Percentiles rank a stretch among this genome's conserved stretches.
These are phyloP conservation scores for Phoma sp. DNA, from an alignment of 2,329 filamentous ascomycete species.

Conservation along the genomic window DNA sequence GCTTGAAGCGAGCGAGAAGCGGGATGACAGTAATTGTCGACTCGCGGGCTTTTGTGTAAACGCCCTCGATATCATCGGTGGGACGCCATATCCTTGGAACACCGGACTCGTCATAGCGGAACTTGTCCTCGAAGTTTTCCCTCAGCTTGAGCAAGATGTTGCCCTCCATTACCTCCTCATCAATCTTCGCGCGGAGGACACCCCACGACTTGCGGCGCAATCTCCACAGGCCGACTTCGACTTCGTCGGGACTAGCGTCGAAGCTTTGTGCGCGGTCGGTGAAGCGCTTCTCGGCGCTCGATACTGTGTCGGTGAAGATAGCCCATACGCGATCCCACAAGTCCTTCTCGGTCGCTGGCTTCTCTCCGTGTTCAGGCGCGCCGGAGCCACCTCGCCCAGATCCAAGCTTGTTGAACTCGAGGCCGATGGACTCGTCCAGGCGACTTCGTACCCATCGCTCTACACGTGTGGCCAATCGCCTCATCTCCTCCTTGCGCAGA, in stretches of 20 bases:
- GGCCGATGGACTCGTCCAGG: slow-evolving; percentile 82
- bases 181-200: slow-evolving; percentile 86
- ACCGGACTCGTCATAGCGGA: slow-evolving; percentile 93
- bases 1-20: slow-evolving; percentile 82
- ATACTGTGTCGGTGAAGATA: slow-evolving; percentile 81
- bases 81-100: slow-evolving; percentile 97
- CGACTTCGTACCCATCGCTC: slow-evolving; percentile 93
- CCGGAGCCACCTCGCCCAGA: slow-evolving; percentile 84
- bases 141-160: slow-evolving; percentile 94
- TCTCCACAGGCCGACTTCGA: slow-evolving; percentile 91
- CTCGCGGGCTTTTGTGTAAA: slow-evolving; percentile 91
- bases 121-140: slow-evolving; percentile 99
- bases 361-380: slow-evolving; percentile 79
- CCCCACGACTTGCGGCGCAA: slow-evolving; percentile 94
- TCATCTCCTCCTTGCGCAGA: slow-evolving; percentile 94
- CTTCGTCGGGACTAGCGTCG: slow-evolving; percentile 88
- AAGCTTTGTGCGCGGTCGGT: slow-evolving; percentile 90
- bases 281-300: slow-evolving; percentile 85
- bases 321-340: slow-evolving; percentile 97
- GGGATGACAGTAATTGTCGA: slow-evolving; percentile 92
- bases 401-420: slow-evolving; percentile 96
- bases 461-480: slow-evolving; percentile 85
- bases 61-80: slow-evolving; percentile 93
- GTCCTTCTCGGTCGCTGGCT: slow-evolving; percentile 75
- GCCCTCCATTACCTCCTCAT: slow-evolving; percentile 97